These are phyloP conservation scores for Poa pratensis DNA, from an alignment of 176 grass and related monocot genomes.

Conservation along the genomic window DNA sequence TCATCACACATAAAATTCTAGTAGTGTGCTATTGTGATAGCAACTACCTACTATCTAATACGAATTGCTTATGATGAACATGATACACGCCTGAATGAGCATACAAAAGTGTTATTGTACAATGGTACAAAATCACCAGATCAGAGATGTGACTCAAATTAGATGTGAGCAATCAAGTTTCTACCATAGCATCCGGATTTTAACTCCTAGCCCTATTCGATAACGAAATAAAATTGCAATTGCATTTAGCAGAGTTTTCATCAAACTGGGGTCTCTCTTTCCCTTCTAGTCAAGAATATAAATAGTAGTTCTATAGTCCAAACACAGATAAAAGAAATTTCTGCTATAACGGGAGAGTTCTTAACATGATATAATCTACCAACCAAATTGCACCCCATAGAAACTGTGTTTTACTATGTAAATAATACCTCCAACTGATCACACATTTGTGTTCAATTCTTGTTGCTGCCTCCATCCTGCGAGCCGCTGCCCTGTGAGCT, in stretches of 20 bases:
- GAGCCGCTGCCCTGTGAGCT: constrained; percentile 52
- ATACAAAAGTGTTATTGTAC: neutral
- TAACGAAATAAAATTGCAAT: neutral
- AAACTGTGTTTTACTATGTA: constrained; percentile 12
- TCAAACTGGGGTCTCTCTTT: neutral
- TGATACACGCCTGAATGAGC: neutral
- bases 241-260: constrained; percentile 29
- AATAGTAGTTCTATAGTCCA: neutral
- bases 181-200: constrained; percentile 5
- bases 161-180: constrained; percentile 14
- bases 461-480: constrained; percentile 53
- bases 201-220: neutral
- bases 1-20: constrained; percentile 2
- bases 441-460: constrained; percentile 50
- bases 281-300: neutral
- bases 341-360: neutral
- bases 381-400: constrained; percentile 11
- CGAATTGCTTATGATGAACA: constrained; percentile 28
- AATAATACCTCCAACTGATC: constrained; percentile 58
- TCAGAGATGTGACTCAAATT: neutral
- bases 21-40: neutral
- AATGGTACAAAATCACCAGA: constrained; percentile 17
- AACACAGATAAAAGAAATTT: constrained; percentile 5
- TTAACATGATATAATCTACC: constrained; percentile 8
- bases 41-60: constrained; percentile 32